Conservation (phyloP, 179 eudicot genomes). For the Nepenthes alata region DNA sequence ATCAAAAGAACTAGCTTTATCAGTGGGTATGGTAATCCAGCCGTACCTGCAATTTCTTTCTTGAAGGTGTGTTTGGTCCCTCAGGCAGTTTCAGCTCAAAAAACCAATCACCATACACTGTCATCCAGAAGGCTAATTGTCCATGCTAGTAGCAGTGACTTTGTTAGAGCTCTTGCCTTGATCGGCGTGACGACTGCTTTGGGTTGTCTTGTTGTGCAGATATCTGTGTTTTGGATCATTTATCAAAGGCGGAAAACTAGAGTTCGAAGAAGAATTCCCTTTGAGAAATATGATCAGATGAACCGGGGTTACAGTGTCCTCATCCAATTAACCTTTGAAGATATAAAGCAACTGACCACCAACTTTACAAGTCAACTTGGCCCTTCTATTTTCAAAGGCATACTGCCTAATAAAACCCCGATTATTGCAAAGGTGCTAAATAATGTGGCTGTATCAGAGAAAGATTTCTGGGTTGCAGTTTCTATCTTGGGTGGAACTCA, state of each 20-base stretch:
- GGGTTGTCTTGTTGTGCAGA: slow-evolving; percentile 19
- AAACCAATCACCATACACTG: slow-evolving; percentile 17
- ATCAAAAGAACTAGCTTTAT: slow-evolving; percentile 43
- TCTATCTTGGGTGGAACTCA: slow-evolving; percentile 38
- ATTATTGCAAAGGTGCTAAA: slow-evolving; percentile 33
- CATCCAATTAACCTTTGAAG: slow-evolving; percentile 33
- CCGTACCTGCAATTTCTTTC: slow-evolving; percentile 32
- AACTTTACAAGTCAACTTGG: slow-evolving; percentile 34
- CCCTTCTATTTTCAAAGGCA: slow-evolving; percentile 30
- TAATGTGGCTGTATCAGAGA: slow-evolving; percentile 26
- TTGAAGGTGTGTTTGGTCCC: slow-evolving; percentile 51
- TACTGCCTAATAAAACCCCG: slow-evolving; percentile 24
- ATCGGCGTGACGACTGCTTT: slow-evolving; percentile 30
- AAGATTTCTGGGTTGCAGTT: slow-evolving; percentile 37
- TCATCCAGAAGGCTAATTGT: slow-evolving; percentile 11
- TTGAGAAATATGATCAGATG: slow-evolving; percentile 2
- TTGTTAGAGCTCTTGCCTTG: slow-evolving; percentile 18
- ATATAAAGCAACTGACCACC: slow-evolving; percentile 35
- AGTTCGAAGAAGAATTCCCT: not conserved
- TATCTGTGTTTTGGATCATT: not conserved
- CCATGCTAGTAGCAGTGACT: slow-evolving; percentile 8
- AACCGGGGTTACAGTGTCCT: slow-evolving; percentile 17
- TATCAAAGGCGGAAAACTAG: not conserved
- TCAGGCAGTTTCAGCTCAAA: slow-evolving; percentile 43
- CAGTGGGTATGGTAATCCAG: slow-evolving; percentile 36